These are phyloP conservation scores for Lagenidium sp. DNA, from an alignment of 352 stramenopile species.

Conservation along the genomic window DNA sequence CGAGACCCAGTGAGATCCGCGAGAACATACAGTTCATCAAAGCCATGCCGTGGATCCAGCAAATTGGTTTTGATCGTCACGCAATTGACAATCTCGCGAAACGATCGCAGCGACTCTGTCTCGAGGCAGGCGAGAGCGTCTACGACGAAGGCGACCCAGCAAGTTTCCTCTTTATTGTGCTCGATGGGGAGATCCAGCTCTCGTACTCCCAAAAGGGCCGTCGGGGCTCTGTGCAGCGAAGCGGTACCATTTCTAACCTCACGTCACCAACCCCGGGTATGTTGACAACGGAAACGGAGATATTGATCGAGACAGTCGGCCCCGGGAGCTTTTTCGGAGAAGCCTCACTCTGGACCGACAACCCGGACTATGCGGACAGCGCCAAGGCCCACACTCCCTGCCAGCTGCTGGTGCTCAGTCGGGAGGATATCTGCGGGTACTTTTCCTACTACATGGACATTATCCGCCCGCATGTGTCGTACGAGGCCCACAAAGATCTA, in stretches of 20 bases:
- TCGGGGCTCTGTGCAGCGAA: background rate
- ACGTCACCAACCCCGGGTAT: background rate
- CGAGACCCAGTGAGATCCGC: constrained; percentile 23
- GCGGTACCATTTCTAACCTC: background rate
- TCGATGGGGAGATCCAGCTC: constrained; percentile 41
- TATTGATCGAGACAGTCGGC: constrained; percentile 23
- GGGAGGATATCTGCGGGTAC: constrained; percentile 48
- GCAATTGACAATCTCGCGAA: constrained; percentile 38
- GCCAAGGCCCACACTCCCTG: constrained; percentile 24
- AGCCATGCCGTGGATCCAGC: constrained; percentile 49
- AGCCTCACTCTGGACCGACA: constrained; percentile 21
- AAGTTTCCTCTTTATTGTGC: constrained; percentile 57
- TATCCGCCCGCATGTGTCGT: constrained; percentile 40
- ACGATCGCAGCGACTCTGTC: constrained; percentile 27
- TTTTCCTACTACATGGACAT: constrained; percentile 62
- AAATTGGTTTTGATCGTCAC: constrained; percentile 35
- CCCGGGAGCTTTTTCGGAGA: constrained; percentile 56
- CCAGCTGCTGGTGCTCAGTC: constrained; percentile 36
- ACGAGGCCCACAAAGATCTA: constrained; percentile 41
- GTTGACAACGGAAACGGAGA: background rate
- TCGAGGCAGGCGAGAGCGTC: constrained; percentile 32
- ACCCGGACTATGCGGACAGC: constrained; percentile 40
- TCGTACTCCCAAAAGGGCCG: background rate
- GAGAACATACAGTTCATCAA: constrained; percentile 33
- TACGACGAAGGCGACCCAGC: constrained; percentile 54